Percentiles rank a stretch among this genome's conserved stretches.
Evolutionary conservation across 179 eudicot species (phyloP).

Genomic region (Beta lomatogona): DNA sequence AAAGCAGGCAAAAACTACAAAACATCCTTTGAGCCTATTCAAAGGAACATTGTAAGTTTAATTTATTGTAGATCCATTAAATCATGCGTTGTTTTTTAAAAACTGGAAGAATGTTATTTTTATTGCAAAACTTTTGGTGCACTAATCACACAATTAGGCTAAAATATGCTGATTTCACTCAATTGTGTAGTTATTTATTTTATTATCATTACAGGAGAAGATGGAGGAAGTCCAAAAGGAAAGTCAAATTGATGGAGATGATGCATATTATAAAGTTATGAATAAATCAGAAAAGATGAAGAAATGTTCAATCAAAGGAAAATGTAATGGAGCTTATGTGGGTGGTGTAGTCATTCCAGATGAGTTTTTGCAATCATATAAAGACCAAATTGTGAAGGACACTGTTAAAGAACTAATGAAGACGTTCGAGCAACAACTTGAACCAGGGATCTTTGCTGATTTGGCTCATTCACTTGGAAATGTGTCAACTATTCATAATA

Average conservation of each 20-base stretch:
- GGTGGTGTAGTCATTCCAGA: background rate
- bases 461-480: background rate
- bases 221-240: background rate
- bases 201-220: background rate
- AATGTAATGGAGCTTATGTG: background rate
- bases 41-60: too few relatives aligned
- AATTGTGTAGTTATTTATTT: too few relatives aligned
- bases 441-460: background rate
- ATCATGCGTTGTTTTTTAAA: too few relatives aligned
- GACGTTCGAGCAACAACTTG: background rate
- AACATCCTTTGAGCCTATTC: too few relatives aligned
- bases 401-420: background rate
- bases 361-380: constrained; percentile 4
- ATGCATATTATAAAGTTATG: constrained; percentile 5
- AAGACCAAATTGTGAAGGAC: constrained; percentile 1
- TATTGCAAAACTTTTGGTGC: too few relatives aligned
- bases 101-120: too few relatives aligned
- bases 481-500: background rate
- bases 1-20: too few relatives aligned
- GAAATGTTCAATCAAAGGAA: background rate
- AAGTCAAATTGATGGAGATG: background rate
- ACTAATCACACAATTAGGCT: too few relatives aligned
- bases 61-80: too few relatives aligned
- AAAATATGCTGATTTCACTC: too few relatives aligned
- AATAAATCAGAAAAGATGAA: background rate